Base-by-base conservation (phyloP, 2,329 filamentous ascomycete genomes). In the Calonectria pseudoreteaudii region DNA sequence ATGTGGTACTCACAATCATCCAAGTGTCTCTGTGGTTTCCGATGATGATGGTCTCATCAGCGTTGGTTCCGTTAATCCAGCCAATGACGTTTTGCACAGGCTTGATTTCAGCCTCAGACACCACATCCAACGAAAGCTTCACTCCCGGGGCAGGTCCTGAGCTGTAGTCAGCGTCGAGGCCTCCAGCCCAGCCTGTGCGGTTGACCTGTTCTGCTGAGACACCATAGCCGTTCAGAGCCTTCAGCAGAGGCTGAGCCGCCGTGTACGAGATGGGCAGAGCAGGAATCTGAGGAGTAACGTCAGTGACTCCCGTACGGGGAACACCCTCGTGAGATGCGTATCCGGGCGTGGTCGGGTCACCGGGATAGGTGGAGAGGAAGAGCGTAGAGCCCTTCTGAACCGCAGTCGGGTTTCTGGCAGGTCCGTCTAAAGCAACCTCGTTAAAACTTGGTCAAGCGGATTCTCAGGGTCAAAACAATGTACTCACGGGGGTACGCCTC, bases 41-140 rank as follows among this genome's bases (percentile, higher is more conserved):
- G 68, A 82, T 80, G 13, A 97, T 87, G 41, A 97, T 87, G 0
- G 95, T 94, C 79, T 96, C 94, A 73, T 96, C 93, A 0, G 90
- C 84, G 60, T 95, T 90, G 1, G 92, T 93, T 10, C 95, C 95
- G 76, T 96, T 96, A 81, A 97, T 94, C 34, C 94, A 87, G 28
- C 94, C 95, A 76, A 97, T 95, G 0, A 95, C 92, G 76, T 97
- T 92, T 91, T 94, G 95, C 49, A 95, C 87, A 0, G 93, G 92
- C 16, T 62, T 0, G 91, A 93, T 6, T 91, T 94, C 2, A 88
- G 88, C 73, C 94, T 94, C 66, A 94, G 90, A 86, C 94, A 93
- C 71, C 92, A 85, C 95, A 71, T 89, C 87, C 67, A 93, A 86
- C 78, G 92, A 91, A n/a, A 95, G 85, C 2, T 89, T 90, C 0